phyloP scores from a whole-genome alignment of 495 filamentous ascomycete genomes.

The Annulohypoxylon moriforme region DNA sequence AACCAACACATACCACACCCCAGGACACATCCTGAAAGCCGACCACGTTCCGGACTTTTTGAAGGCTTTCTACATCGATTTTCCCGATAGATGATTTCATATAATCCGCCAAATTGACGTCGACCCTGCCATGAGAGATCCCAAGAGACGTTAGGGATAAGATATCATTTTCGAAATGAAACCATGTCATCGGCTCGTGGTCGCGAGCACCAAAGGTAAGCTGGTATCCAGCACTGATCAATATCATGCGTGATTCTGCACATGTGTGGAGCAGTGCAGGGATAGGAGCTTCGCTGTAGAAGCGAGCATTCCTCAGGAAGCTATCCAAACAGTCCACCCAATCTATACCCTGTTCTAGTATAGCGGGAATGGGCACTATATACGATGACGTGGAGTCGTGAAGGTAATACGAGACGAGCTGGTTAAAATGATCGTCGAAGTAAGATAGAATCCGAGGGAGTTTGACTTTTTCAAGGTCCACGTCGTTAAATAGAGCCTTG shows the following conservation, averaged over 20 bases:
- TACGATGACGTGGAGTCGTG: neutral
- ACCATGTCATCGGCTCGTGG: conserved; percentile 33
- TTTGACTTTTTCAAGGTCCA: neutral
- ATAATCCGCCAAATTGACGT: too few species aligned
- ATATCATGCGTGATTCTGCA: conserved; percentile 24
- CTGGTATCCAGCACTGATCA: conserved; percentile 31
- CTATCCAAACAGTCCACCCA: too few species aligned
- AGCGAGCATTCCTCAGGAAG: conserved; percentile 1
- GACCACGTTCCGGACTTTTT: too few species aligned
- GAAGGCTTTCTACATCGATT: too few species aligned
- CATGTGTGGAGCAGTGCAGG: conserved; percentile 38
- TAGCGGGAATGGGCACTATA: too few species aligned
- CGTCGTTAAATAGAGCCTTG: neutral
- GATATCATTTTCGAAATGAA: conserved; percentile 29
- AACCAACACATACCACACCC: too few species aligned
- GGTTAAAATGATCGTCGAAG: conserved; percentile 7
- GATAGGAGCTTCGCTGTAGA: conserved; percentile 35
- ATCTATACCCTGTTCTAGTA: too few species aligned
- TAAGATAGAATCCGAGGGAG: conserved; percentile 8
- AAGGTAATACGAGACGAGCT: neutral
- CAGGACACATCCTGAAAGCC: too few species aligned
- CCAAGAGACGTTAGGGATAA: too few species aligned
- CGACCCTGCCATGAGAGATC: too few species aligned
- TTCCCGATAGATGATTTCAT: too few species aligned
- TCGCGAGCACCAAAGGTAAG: conserved; percentile 33